Base-by-base conservation (phyloP, 2,329 filamentous ascomycete species). In the Trichophyton mentagrophytes region DNA sequence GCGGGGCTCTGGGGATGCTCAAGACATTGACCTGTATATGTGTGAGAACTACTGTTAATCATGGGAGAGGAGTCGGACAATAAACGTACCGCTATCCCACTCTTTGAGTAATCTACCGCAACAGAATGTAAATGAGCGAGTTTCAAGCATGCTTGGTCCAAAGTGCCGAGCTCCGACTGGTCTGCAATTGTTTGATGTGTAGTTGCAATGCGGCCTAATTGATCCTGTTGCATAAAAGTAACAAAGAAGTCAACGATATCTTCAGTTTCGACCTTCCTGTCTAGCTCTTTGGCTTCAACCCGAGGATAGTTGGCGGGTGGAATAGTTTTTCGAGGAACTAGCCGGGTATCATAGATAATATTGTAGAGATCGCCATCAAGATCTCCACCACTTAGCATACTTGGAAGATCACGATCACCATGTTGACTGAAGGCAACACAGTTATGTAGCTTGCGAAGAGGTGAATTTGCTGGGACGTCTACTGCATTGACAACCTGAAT, bases 221-320 rank as follows among this genome's bases (percentile, higher is more conserved):
- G 78, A 66, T 89, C 85, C 0, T 80, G 82, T 63, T 80, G 78
- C 84, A 89, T 88, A 63, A 89, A 90, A 15, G 84, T 77, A n/a
- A 95, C 78, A 64, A 95, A 93, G 72, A 92, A 93, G 9, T 87
- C 77, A 0, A 84, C 84, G 75, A 95, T 93, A 65, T 95, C 89
- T 0, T 80, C 70, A 1, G 72, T 71, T 1, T 71, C 72, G 0
- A 95, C 87, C 0, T 73, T 64, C 0, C 86, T 78, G 6, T 79
- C 77, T n/a, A 95, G 79, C 56, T 85, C 77, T 0, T 78, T 63
- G 0, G 87, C 82, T 0, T 65, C 15, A 0, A 82, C 77, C 1
- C 82, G 78, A 2, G 83, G 80, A 66, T 95, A 95, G 64, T 90
- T 83, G 0, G 89, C 89, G 0, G 90, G 82, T 0, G 2, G 0